Base-by-base conservation (phyloP, 1,284 basidiomycete genomes). In the Ganoderma lingzhi region DNA sequence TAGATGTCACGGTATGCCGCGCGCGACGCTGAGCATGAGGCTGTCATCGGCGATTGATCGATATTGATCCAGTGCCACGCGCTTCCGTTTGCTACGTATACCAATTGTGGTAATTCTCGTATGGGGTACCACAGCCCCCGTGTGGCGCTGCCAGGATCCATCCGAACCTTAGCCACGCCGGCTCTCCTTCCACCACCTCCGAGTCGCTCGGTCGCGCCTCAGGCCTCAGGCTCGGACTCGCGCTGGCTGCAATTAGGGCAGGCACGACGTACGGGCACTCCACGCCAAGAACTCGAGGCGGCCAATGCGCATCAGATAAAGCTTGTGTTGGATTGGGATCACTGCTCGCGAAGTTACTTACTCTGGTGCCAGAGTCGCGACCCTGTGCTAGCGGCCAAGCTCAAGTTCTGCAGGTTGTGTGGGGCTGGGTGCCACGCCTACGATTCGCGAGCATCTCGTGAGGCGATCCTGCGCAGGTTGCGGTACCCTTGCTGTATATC, bases 391-490 rank as follows among this genome's bases (percentile, higher is more conserved):
- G 45, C 9, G 3, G 45, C 9, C 45, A n/a, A 19, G 39, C 2
- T 41, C 39, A 12, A 14, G 6, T 41, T 41, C 23, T 23, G 23
- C 39, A 41, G 39, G 45, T 17, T 48, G 45, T 19, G 6, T 9
- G 19, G 17, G 19, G 45, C n/a, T 23, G 17, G 35, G 35, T 1
- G 35, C 4, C 45, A n/a, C 9, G n/a, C 19, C n/a, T n/a, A 19
- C 45, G 45, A n/a, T 10, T 48, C 6, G 45, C 45, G n/a, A 41
- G 39, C 8, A 9, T 41, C 39, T 41, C 19, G 45, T 8, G n/a
- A 23, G 45, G 45, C 45, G 45, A 48, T 48, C 45, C 19, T 48
- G n/a, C 45, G 45, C 45, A 48, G 45, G 45, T 48, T 48, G 45
- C 6, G 45, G 23, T 48, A 19, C 45, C n/a, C n/a, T 23, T 23